Conservation (phyloP, 305 asterid species). For the Rubia tinctorum region DNA sequence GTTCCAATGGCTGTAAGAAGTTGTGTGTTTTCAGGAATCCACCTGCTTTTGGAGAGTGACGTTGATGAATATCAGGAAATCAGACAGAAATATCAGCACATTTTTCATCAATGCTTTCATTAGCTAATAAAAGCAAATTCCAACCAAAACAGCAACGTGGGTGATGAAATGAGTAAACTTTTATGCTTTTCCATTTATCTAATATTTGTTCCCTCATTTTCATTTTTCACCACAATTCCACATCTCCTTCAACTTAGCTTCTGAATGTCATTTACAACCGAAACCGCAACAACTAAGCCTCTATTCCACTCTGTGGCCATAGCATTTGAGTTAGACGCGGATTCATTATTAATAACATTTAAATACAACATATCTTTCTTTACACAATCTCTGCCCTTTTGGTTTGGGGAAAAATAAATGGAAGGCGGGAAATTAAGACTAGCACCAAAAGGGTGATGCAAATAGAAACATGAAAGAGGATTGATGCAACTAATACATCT, state of each 20-base stretch:
- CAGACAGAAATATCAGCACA: conserved; percentile 9
- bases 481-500: too few species aligned
- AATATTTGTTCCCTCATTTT: not conserved
- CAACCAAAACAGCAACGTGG: not conserved
- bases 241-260: not conserved
- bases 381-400: not conserved
- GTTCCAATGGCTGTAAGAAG: conserved; percentile 88
- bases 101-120: not conserved
- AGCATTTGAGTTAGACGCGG: not conserved
- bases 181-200: not conserved
- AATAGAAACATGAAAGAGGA: too few species aligned
- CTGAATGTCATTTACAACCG: not conserved
- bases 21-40: conserved; percentile 83
- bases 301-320: not conserved
- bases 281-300: not conserved
- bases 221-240: not conserved
- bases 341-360: not conserved
- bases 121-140: not conserved
- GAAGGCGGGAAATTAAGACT: too few species aligned
- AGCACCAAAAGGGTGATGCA: too few species aligned
- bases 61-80: conserved; percentile 5
- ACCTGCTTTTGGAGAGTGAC: conserved; percentile 36
- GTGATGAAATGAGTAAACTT: not conserved
- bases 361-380: not conserved
- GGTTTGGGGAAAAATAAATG: too few species aligned